phyloP scores from a whole-genome alignment of 345 rosid genomes.

The Acer saccharum region DNA sequence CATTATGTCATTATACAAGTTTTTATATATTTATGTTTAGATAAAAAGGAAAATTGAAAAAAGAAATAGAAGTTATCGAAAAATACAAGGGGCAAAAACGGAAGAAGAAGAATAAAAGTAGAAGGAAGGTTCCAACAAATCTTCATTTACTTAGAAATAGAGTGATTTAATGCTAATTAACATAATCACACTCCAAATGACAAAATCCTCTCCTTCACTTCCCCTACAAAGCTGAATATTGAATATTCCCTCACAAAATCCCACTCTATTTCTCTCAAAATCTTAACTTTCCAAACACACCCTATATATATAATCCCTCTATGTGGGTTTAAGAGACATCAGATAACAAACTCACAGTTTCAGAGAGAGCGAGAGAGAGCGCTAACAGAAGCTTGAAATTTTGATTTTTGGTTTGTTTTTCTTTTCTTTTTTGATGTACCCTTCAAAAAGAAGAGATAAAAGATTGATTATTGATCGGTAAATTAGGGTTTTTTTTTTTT shows the following conservation, averaged over 20 bases:
- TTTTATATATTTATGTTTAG: too few species aligned
- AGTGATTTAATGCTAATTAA: too few species aligned
- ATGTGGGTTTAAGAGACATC: not conserved
- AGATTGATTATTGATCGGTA: conserved; percentile 3
- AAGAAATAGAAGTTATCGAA: too few species aligned
- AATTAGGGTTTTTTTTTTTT: conserved; percentile 29
- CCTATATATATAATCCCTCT: not conserved
- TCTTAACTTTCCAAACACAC: not conserved
- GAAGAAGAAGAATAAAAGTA: not conserved
- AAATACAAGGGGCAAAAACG: too few species aligned
- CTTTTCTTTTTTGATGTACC: not conserved
- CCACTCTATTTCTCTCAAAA: not conserved
- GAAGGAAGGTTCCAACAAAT: not conserved
- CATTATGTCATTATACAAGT: too few species aligned
- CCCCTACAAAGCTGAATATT: not conserved
- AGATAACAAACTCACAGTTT: not conserved
- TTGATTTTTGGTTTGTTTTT: not conserved
- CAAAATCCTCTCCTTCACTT: not conserved
- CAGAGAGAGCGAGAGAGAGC: not conserved
- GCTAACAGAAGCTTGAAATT: not conserved
- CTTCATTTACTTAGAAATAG: not conserved
- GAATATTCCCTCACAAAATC: not conserved
- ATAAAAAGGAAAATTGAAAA: too few species aligned
- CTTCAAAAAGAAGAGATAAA: not conserved
- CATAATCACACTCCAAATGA: not conserved